Conservation (phyloP, 1,139 yeast genomes). For the Groenewaldozyma auringiensis region DNA sequence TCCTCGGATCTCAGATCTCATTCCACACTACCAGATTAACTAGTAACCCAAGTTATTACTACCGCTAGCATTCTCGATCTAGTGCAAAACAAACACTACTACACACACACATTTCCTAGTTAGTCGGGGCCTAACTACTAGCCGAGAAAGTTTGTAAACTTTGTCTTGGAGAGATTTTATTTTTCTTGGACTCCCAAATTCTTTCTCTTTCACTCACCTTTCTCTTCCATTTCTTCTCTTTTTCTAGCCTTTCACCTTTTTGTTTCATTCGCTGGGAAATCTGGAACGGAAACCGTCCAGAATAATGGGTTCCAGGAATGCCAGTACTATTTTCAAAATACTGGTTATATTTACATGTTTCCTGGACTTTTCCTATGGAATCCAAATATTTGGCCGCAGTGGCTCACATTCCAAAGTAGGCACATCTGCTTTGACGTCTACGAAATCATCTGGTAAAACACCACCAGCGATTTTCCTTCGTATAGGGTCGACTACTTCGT, state of each 20-base stretch:
- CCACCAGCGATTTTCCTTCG: not conserved
- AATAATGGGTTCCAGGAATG: no score
- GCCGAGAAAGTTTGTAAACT: no score
- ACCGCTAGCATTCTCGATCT: no score
- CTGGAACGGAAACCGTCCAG: no score
- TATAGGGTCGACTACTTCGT: not conserved
- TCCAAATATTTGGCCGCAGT: not conserved
- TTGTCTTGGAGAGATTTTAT: no score
- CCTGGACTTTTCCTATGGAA: not conserved
- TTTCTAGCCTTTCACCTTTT: not conserved
- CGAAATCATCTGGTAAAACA: not conserved
- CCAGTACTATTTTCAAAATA: no score
- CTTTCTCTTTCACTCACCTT: not conserved
- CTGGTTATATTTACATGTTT: not conserved
- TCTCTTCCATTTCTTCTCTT: not conserved
- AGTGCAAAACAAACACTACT: no score
- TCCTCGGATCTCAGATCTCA: no score
- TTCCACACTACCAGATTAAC: no score
- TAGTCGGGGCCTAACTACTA: no score
- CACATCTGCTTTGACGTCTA: not conserved
- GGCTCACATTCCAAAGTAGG: not conserved
- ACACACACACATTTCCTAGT: no score
- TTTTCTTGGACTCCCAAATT: not conserved
- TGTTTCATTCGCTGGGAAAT: not conserved
- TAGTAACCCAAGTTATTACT: no score